Evolutionary conservation across 176 grass and related monocot genomes (phyloP).

Genomic region (Rhynchospora breviuscula): DNA sequence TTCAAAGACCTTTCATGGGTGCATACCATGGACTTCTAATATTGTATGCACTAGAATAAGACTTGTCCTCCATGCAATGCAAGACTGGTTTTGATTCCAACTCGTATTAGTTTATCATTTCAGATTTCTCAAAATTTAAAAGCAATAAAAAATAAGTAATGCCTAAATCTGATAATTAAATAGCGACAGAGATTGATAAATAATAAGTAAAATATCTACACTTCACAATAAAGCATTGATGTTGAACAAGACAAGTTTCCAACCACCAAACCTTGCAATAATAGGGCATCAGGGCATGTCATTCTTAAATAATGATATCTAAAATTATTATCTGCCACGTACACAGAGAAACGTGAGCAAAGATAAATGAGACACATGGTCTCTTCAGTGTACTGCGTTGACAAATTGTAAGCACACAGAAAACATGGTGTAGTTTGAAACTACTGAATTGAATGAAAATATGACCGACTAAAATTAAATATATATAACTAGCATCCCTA

Average conservation of each 20-base stretch:
- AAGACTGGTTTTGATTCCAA: neutral
- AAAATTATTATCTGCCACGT: neutral
- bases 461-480: neutral
- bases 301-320: neutral
- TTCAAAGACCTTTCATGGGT: neutral
- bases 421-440: neutral
- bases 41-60: neutral
- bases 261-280: neutral
- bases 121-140: neutral
- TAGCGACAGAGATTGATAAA: neutral
- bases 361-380: neutral
- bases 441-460: neutral
- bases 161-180: neutral
- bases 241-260: neutral
- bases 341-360: neutral
- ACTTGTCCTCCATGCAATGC: neutral
- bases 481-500: neutral
- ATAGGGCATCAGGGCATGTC: neutral
- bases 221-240: too few relatives aligned
- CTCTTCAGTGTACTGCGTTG: neutral
- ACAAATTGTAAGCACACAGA: neutral
- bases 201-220: slow-evolving; percentile 4
- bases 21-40: neutral
- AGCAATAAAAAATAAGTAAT: neutral
- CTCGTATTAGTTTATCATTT: neutral